Evolutionary conservation across 139 green algal species (phyloP).

Genomic region (Tetradesmus lagerheimii): DNA sequence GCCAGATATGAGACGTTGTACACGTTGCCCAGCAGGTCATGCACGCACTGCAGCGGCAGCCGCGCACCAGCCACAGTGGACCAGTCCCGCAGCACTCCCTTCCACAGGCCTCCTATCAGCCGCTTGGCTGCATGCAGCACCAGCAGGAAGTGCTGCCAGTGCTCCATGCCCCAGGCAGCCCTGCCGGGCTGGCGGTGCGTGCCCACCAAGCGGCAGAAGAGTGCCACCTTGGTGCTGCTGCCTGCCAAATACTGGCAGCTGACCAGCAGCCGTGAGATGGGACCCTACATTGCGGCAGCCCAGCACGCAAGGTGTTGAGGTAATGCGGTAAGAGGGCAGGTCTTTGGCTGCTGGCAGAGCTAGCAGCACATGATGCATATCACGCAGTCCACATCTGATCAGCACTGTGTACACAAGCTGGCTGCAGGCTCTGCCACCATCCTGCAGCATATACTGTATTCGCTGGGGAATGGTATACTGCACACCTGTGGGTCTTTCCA

Average conservation of each 20-base stretch:
- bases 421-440: no score
- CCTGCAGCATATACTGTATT: no score
- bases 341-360: no score
- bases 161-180: conserved; percentile 5
- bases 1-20: conserved; percentile 33
- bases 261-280: conserved; percentile 33
- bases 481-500: conserved; percentile 44
- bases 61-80: background rate
- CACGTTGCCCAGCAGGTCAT: conserved; percentile 44
- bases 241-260: conserved; percentile 24
- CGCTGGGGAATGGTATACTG: no score
- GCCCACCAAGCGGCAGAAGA: conserved; percentile 44
- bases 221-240: conserved; percentile 21
- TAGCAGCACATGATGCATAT: no score
- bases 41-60: conserved; percentile 47
- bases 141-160: conserved; percentile 42
- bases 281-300: conserved; percentile 3
- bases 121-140: conserved; percentile 37
- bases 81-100: conserved; percentile 37
- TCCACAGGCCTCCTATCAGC: conserved; percentile 44
- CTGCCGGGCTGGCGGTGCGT: background rate
- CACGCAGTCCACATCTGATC: no score
- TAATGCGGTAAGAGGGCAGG: no score
- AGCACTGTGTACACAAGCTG: no score
- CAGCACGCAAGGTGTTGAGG: no score